A percentile compares a stretch with the other conserved stretches of the same genome.
These are phyloP conservation scores for Talaromyces sp. DNA, from an alignment of 2,329 filamentous ascomycete genomes.

Conservation along the genomic window DNA sequence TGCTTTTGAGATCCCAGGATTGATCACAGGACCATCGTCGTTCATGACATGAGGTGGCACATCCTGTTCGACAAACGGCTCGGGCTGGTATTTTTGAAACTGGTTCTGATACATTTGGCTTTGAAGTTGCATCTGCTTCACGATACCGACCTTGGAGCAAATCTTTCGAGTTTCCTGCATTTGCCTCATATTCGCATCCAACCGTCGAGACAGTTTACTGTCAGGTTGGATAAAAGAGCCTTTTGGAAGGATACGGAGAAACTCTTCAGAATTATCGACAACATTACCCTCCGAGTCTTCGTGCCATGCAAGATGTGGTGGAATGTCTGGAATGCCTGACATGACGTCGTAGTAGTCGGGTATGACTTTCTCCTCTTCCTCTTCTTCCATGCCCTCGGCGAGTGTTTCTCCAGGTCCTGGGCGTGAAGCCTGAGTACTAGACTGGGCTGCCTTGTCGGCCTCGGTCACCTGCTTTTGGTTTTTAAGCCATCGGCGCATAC, in stretches of 20 bases:
- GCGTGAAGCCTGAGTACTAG: conserved; percentile 43
- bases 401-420: conserved; percentile 65
- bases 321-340: conserved; percentile 78
- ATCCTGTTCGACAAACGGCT: conserved; percentile 82
- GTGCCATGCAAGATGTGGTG: conserved; percentile 73
- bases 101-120: conserved; percentile 97
- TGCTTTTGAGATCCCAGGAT: conserved; percentile 72
- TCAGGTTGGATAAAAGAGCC: conserved; percentile 71
- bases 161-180: conserved; percentile 97
- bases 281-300: conserved; percentile 86
- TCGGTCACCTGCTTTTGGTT: conserved; percentile 66
- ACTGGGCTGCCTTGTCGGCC: conserved; percentile 41
- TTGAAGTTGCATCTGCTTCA: conserved; percentile 99
- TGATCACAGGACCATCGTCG: conserved; percentile 83
- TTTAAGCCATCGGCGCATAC: conserved; percentile 83
- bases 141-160: conserved; percentile 91
- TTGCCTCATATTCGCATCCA: conserved; percentile 87
- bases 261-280: conserved; percentile 82
- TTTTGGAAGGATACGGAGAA: conserved; percentile 67
- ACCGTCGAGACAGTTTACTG: conserved; percentile 68
- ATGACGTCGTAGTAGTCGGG: conserved; percentile 93
- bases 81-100: conserved; percentile 91
- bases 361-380: conserved; percentile 71
- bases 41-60: conserved; percentile 84
- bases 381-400: conserved; percentile 86